Percentiles rank a stretch among this genome's conserved stretches.
Evolutionary conservation across 495 filamentous ascomycete species (phyloP).

Genomic region (Talaromyces trachyspermus): DNA sequence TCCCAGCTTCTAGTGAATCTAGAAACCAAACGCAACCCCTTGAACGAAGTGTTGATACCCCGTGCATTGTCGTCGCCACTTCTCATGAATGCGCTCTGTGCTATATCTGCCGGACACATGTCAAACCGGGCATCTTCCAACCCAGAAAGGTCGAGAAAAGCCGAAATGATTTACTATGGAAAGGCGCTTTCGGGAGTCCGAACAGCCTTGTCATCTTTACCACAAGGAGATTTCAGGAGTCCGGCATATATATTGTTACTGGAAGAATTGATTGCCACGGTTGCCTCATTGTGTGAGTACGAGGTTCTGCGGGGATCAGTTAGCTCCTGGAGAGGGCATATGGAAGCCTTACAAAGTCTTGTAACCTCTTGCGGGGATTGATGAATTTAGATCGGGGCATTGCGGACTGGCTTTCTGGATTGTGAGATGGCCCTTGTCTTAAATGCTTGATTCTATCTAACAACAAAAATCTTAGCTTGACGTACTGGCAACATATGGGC

Average conservation of each 20-base stretch:
- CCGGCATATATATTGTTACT: slow-evolving; percentile 15
- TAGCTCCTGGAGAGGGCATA: slow-evolving; percentile 35
- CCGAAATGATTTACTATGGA: slow-evolving; percentile 31
- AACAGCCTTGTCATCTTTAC: slow-evolving; percentile 16
- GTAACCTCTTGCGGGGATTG: slow-evolving; percentile 34
- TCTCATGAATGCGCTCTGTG: slow-evolving; percentile 36
- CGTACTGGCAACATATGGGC: slow-evolving; percentile 35
- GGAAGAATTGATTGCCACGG: slow-evolving; percentile 32
- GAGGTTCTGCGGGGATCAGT: slow-evolving; percentile 38
- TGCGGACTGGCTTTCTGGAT: slow-evolving; percentile 31
- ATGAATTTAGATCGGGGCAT: slow-evolving; percentile 25
- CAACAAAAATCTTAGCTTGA: slow-evolving; percentile 20
- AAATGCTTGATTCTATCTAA: neutral
- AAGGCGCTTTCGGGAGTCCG: slow-evolving; percentile 30
- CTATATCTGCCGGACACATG: slow-evolving; percentile 36
- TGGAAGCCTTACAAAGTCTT: slow-evolving; percentile 32
- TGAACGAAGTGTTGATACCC: slow-evolving; percentile 35
- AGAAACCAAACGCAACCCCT: slow-evolving; percentile 34
- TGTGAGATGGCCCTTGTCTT: slow-evolving; percentile 17
- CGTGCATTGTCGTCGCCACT: slow-evolving; percentile 36
- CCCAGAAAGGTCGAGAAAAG: slow-evolving; percentile 6
- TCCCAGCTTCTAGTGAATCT: slow-evolving; percentile 36
- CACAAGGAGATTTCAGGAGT: neutral
- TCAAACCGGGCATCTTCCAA: slow-evolving; percentile 29
- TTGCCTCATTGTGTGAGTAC: slow-evolving; percentile 39